Percentiles rank a stretch among this genome's conserved stretches.
Evolutionary conservation across 2,329 filamentous ascomycete genomes (phyloP).

Genomic region (Dryadomyces quercivorus): DNA sequence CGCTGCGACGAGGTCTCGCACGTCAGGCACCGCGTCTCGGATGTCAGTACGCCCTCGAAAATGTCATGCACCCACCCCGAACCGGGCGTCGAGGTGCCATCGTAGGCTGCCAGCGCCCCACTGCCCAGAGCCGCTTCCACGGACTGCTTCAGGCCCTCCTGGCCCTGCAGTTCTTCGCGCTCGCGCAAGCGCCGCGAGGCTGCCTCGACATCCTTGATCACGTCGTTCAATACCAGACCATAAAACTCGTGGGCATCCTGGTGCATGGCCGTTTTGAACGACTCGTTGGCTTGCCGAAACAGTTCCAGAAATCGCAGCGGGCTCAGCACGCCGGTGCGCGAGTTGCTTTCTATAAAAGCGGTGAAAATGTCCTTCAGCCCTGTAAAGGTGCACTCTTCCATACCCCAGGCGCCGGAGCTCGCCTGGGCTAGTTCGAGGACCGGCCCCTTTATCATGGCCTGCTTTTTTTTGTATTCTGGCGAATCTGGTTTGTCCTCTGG

Average conservation of each 20-base stretch:
- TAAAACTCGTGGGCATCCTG: conserved; percentile 98
- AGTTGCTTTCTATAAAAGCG: conserved; percentile 68
- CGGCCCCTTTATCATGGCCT: conserved; percentile 77
- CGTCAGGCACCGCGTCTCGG: conserved; percentile 90
- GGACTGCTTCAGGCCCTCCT: conserved; percentile 36
- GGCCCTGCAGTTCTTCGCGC: conserved; percentile 14
- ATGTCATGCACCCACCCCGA: conserved; percentile 93
- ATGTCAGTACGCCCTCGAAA: conserved; percentile 88
- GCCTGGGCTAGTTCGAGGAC: conserved; percentile 76
- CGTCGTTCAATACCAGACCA: conserved; percentile 87
- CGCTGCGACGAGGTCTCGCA: conserved; percentile 92
- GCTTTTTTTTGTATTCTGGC: conserved; percentile 96
- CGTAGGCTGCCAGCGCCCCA: conserved; percentile 14
- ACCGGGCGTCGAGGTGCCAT: conserved; percentile 43
- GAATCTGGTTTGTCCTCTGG: conserved; percentile 91
- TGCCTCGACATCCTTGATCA: conserved; percentile 86
- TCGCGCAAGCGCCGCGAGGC: conserved; percentile 47
- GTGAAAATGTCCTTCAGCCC: conserved; percentile 94
- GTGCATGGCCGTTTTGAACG: conserved; percentile 95
- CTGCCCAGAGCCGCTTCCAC: conserved; percentile 30
- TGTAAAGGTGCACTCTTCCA: conserved; percentile 91
- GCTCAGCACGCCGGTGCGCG: conserved; percentile 79
- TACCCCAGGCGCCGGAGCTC: conserved; percentile 69
- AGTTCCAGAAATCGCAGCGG: conserved; percentile 90
- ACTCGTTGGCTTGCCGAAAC: conserved; percentile 86